Conservation (phyloP, 2,329 filamentous ascomycete species). For the Paramyrothecium roridum region DNA sequence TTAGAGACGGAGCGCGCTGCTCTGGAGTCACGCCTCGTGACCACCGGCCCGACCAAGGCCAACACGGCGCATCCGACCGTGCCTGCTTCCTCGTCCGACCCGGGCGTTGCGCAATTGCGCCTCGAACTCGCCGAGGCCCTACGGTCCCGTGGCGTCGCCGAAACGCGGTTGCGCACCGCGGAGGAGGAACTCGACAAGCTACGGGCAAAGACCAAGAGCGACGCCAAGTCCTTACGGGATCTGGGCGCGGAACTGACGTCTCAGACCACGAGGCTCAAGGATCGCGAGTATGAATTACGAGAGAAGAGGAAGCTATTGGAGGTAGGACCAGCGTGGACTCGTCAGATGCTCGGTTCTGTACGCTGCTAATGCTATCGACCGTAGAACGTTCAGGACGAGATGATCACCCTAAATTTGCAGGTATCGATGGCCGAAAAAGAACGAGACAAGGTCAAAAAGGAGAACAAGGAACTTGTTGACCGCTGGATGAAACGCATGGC, state of each 20-base stretch:
- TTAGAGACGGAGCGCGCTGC: constrained; percentile 57
- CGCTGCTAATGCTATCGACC: constrained; percentile 9
- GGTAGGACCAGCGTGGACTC: constrained; percentile 34
- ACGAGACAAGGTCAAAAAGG: constrained; percentile 66
- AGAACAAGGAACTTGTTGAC: constrained; percentile 86
- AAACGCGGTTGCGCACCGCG: constrained; percentile 59
- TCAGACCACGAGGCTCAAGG: constrained; percentile 66
- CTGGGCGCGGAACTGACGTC: constrained; percentile 61
- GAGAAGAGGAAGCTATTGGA: constrained; percentile 82
- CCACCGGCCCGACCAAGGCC: constrained; percentile 13
- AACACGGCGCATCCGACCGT: constrained; percentile 7
- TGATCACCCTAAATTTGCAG: constrained; percentile 83
- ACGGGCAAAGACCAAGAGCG: constrained; percentile 56
- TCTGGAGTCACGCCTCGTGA: constrained; percentile 25
- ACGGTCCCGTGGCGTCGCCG: constrained; percentile 66
- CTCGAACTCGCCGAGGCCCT: constrained; percentile 75
- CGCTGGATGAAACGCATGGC: constrained; percentile 89
- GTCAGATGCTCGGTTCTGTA: too few species aligned
- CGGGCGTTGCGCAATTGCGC: constrained; percentile 48
- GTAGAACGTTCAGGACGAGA: constrained; percentile 85
- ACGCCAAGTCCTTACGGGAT: constrained; percentile 57
- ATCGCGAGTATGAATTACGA: constrained; percentile 80
- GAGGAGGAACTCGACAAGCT: constrained; percentile 63
- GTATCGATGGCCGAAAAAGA: constrained; percentile 81
- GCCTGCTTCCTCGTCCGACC: constrained; percentile 20